Evolutionary conservation across 768 basidiomycete species (phyloP), one percentile per base, ranked within the genome.

Genomic region (Sporobolomyces pararoseus): DNA sequence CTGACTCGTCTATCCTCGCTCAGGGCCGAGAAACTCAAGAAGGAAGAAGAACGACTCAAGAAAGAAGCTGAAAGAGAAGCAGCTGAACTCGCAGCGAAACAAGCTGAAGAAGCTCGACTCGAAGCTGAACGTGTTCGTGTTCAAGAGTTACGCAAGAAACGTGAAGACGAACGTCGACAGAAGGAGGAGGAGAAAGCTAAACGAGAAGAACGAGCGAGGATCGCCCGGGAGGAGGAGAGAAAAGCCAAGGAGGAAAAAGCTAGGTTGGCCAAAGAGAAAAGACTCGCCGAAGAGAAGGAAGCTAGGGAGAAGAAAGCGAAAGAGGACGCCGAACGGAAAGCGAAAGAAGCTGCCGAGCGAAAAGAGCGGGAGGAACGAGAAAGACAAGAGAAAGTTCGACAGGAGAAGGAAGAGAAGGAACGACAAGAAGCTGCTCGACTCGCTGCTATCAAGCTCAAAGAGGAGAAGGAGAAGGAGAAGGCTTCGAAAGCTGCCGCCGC

Each of bases 21-120:
- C 75, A 97, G 94, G 82, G 86, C 85, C 79, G 93, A 96, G 82
- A 96, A 95, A 80, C 83, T 85, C 73, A 89, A 88, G 50, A 95
- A 95, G 78, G 96, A 98, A 71, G 90, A 91, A 78, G 93, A 94
- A 80, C 86, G 86, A 68, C 90, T 90, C 12, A 85, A 84, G 27
- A 86, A 86, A 74, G 89, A 90, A 27, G 90, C 90, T 7, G 91
- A 90, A 79, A 87, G 87, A 77, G 89, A 89, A 14, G 91, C 88
- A 6, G 91, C 91, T 77, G 91, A 93, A 70, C 89, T 88, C 14
- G 88, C 88, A 3, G 63, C 81, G 58, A 89, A 88, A 78, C 88
- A 88, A 10, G 88, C 87, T 77, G 90, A 88, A 66, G 84, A 83
- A 29, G 88, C 87, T 6, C 82, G 85, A 37, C 92, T 95, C 77